Conservation (phyloP, 1,139 yeast species). For the Kazachstania sp. region DNA sequence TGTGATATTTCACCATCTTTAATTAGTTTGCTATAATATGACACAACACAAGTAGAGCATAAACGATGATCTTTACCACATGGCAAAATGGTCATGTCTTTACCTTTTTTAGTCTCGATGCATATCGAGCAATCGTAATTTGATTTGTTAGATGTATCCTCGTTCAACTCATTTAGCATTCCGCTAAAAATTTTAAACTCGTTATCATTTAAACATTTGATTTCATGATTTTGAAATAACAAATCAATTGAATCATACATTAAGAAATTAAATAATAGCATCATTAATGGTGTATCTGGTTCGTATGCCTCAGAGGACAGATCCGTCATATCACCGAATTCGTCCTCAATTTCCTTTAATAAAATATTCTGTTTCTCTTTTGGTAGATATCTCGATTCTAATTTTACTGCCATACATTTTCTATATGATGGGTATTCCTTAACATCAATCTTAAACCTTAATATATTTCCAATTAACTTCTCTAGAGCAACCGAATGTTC, state of each 20-base stretch:
- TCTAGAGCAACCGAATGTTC: slow-evolving; percentile 9
- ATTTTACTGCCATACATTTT: slow-evolving; percentile 30
- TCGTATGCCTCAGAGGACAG: slow-evolving; percentile 29
- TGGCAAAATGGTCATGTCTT: slow-evolving; percentile 36
- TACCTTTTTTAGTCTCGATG: slow-evolving; percentile 45
- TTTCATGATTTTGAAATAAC: slow-evolving; percentile 19
- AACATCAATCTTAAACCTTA: slow-evolving; percentile 19
- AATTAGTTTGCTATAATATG: slow-evolving; percentile 41
- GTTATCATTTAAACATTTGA: slow-evolving; percentile 11
- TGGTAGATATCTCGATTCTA: slow-evolving; percentile 30
- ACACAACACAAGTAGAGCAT: slow-evolving; percentile 44
- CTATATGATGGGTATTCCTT: slow-evolving; percentile 22
- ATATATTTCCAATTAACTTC: slow-evolving; percentile 13
- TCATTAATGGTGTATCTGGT: slow-evolving; percentile 35
- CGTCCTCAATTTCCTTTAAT: slow-evolving; percentile 18
- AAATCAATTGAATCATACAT: slow-evolving; percentile 27
- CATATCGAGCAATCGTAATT: slow-evolving; percentile 55
- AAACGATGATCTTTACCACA: slow-evolving; percentile 37
- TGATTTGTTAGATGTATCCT: slow-evolving; percentile 32
- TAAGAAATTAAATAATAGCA: slow-evolving; percentile 39
- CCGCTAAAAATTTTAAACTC: slow-evolving; percentile 16
- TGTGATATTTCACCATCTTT: slow-evolving; percentile 44
- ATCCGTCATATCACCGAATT: slow-evolving; percentile 34
- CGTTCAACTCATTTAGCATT: slow-evolving; percentile 23
- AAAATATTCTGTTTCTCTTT: slow-evolving; percentile 16